Conservation (phyloP, 768 basidiomycete genomes). For the Podaxis rugospora region DNA sequence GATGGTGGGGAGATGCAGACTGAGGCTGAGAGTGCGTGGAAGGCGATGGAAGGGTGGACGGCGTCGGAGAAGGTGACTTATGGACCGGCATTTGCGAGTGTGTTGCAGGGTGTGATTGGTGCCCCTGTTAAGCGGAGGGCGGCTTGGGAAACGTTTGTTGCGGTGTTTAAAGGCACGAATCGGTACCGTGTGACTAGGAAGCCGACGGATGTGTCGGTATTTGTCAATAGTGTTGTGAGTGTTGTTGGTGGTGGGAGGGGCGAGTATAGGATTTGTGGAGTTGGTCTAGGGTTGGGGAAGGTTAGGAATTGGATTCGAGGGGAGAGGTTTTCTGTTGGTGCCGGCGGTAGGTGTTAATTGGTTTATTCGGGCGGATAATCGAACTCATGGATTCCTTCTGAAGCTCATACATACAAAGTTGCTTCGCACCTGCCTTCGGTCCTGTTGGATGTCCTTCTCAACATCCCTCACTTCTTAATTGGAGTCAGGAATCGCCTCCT, state of each 20-base stretch:
- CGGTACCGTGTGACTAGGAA: constrained; percentile 41
- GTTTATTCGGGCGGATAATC: neutral
- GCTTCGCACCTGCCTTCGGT: constrained; percentile 67
- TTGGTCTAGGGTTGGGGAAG: constrained; percentile 43
- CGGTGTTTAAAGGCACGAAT: constrained; percentile 33
- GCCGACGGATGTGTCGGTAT: constrained; percentile 51
- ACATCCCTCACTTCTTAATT: constrained; percentile 62
- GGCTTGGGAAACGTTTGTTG: constrained; percentile 24
- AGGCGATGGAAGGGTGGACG: constrained; percentile 68
- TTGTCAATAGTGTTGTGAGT: constrained; percentile 54
- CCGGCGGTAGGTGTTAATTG: constrained; percentile 56
- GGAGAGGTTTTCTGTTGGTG: constrained; percentile 68
- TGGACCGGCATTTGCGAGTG: constrained; percentile 60
- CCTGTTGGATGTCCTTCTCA: constrained; percentile 61
- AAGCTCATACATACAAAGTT: constrained; percentile 65
- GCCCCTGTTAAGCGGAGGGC: constrained; percentile 21
- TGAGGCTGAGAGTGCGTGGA: constrained; percentile 32
- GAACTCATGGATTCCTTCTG: constrained; percentile 8
- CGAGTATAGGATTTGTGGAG: constrained; percentile 36
- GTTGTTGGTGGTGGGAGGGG: constrained; percentile 56
- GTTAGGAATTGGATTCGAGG: constrained; percentile 58
- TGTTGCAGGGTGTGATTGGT: constrained; percentile 28
- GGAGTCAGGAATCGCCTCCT: constrained; percentile 58
- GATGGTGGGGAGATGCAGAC: neutral
- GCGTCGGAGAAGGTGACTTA: constrained; percentile 70